Base-by-base conservation (phyloP, 1,284 basidiomycete genomes). In the Leccinum subrobustum region DNA sequence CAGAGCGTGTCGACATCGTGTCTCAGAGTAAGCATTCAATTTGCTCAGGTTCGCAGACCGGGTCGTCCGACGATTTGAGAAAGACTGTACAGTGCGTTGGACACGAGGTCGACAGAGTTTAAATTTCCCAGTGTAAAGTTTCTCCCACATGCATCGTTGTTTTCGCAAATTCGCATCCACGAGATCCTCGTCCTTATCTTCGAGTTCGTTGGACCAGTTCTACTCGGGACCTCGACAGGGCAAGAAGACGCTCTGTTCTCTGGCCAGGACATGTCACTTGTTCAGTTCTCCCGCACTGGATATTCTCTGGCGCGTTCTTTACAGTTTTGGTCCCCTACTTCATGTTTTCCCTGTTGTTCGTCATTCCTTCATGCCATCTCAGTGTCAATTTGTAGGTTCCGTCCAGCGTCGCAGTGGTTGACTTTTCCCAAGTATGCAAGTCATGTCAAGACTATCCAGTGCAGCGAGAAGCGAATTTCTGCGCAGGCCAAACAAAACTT, bases 231-330 rank as follows among this genome's bases (percentile, higher is more conserved):
- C 33, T 47, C 55, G 18, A 31, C 18, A 7, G 1, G 16, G 47
- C 35, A 60, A 35, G 56, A 66, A 53, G 37, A 64, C 64, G 1
- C 68, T 68, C 6, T 55, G 51, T 4, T 55, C 66, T 7, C 51
- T 67, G 39, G 66, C 64, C 7, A 59, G 57, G 47, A 67, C 66
- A 16, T 67, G 66, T 27, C 64, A 20, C 2, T 12, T 51, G 14
- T 62, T 67, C 64, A 70, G 56, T 53, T 52, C 58, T 6, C 52
- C 58, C 3, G 68, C 68, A 1, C 18, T 70, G 9, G 66, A 68
- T 27, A 8, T 39, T n/a, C 64, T 70, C 11, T 67, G 66, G 66
- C 53, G 12, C 14, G 20, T 20, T 20, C 20, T 20, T 9, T 8
- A 59, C 37, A 23, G 44, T 14, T 57, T 67, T 16, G 33, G 25